phyloP scores from a whole-genome alignment of 2,329 filamentous ascomycete genomes.

The Exophiala sp. region DNA sequence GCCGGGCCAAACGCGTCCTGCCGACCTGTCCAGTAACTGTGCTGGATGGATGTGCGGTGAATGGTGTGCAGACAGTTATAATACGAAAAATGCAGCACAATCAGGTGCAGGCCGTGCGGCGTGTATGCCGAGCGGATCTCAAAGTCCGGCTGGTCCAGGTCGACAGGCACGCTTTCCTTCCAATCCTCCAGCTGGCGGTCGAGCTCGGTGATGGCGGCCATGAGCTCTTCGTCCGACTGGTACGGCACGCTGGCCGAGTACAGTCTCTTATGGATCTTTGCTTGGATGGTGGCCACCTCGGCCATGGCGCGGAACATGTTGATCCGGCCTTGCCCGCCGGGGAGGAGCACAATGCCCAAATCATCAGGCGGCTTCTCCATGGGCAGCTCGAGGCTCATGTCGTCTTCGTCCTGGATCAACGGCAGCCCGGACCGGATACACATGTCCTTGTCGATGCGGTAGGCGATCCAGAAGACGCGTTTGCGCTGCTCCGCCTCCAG shows the following conservation, averaged over 20 bases:
- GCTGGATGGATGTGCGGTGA: not conserved
- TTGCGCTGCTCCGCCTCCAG: conserved; percentile 27
- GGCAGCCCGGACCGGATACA: conserved; percentile 40
- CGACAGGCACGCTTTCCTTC: conserved; percentile 3
- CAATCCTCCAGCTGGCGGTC: not conserved
- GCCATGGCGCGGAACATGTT: conserved; percentile 1
- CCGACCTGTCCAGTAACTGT: too few species aligned
- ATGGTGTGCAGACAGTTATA: conserved; percentile 1
- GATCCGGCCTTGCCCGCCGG: conserved; percentile 1
- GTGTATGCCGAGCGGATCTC: not conserved
- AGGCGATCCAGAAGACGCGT: conserved; percentile 31
- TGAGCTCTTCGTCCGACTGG: not conserved
- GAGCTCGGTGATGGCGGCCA: not conserved
- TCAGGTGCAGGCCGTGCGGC: not conserved
- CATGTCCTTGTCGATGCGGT: conserved; percentile 38
- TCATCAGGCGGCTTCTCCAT: conserved; percentile 1
- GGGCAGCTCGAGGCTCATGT: conserved; percentile 21
- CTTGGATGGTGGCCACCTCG: conserved; percentile 6
- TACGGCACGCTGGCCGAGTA: conserved; percentile 2
- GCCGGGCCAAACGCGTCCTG: too few species aligned
- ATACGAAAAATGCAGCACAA: conserved; percentile 2
- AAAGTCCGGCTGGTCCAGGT: conserved; percentile 2
- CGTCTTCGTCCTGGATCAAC: conserved; percentile 34
- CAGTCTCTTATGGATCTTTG: not conserved
- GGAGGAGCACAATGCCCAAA: not conserved